Evolutionary conservation across 257 asterid species (phyloP).

Genomic region (Nemophila menziesii): DNA sequence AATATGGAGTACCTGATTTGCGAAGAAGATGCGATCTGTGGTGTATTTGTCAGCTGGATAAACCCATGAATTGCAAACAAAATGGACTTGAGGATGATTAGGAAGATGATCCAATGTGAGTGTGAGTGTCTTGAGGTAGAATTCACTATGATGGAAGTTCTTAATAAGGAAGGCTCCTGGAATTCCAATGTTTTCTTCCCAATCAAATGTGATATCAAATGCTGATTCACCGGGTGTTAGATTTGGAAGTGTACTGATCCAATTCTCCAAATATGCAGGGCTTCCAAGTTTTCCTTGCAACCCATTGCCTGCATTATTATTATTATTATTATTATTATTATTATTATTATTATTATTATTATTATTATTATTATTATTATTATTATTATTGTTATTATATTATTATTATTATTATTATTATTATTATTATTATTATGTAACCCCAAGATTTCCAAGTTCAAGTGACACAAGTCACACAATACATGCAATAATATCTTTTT

Average conservation of each 20-base stretch:
- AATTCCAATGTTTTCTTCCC: slow-evolving; percentile 17
- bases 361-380: too few relatives aligned
- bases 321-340: too few relatives aligned
- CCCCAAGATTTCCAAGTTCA: too few relatives aligned
- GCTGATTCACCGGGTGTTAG: slow-evolving; percentile 18
- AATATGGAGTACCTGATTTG: slow-evolving; percentile 21
- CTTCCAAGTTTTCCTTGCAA: slow-evolving; percentile 16
- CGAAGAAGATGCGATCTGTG: slow-evolving; percentile 24
- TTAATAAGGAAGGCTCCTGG: slow-evolving; percentile 28
- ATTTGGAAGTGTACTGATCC: slow-evolving; percentile 4
- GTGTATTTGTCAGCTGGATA: slow-evolving; percentile 20
- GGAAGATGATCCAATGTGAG: slow-evolving; percentile 25
- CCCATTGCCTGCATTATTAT: slow-evolving; percentile 8
- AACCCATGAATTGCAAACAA: slow-evolving; percentile 32
- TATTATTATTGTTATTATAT: too few relatives aligned
- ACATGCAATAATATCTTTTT: too few relatives aligned
- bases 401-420: too few relatives aligned
- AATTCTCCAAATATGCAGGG: slow-evolving; percentile 17
- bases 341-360: too few relatives aligned
- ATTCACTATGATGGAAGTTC: slow-evolving; percentile 21
- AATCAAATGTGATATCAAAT: slow-evolving; percentile 13
- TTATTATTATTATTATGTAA: too few relatives aligned
- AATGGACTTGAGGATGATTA: slow-evolving; percentile 11
- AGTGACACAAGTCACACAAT: too few relatives aligned
- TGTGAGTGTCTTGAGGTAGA: slow-evolving; percentile 27